Base-by-base conservation (phyloP, 495 filamentous ascomycete species). In the Cercophora newfieldiana region DNA sequence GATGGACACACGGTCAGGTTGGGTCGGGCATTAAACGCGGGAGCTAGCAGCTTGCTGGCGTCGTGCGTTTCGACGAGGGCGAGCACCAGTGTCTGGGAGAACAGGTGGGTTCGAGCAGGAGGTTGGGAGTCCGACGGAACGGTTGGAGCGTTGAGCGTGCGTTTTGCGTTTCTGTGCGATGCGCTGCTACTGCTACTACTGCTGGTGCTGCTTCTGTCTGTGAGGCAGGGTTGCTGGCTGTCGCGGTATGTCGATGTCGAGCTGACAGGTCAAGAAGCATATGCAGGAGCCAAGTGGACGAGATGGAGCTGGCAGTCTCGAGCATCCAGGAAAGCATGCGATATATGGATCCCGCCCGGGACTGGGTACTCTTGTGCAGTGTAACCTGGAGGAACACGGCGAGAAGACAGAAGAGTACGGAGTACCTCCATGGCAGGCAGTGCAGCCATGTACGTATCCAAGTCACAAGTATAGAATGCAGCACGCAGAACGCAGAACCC, bases 21-120 rank as follows among this genome's bases (percentile, higher is more conserved):
- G 65, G 68, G 49, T 78, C 74, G 75, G 75, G 75, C 75, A 76
- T 74, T 78, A 76, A 76, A 76, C 74, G 67, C 72, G 69, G 69
- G 66, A 72, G 66, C 50, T 72, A 21, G n/a, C n/a, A n/a, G 67
- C 59, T 69, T 66, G 71, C 55, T 64, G 70, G 67, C 67, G 70
- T 67, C 60, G 37, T 61, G 55, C 47, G 61, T 66, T 22, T 53
- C 31, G 70, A 64, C 63, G 63, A 66, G 66, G 29, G 58, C 57
- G 51, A 31, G 51, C 49, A 16, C 62, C 21, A 33, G 47, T 24
- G 58, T 33, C n/a, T 18, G 51, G 28, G 47, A 22, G 61, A 64
- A 69, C 62, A 69, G 63, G 65, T 64, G 63, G 65, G 65, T 50
- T 64, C 56, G 50, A 48, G 55, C 31, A 14, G 64, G 54, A 50